Evolutionary conservation across 345 rosid genomes (phyloP), one percentile per base, ranked within the genome.

Genomic region (Corchorus olitorius): DNA sequence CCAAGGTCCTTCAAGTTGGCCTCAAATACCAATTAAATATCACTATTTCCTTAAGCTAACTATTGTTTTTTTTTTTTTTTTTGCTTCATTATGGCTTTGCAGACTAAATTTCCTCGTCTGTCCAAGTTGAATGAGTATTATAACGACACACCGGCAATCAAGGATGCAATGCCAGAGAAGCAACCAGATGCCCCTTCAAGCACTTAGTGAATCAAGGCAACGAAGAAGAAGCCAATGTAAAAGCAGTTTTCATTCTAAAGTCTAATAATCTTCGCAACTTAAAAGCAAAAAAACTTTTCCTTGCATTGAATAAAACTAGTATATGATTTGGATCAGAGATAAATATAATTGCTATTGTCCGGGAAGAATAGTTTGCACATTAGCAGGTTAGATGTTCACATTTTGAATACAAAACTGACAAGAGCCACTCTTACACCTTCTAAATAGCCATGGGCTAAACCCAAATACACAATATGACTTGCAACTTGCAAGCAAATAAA

Each of bases 101-200:
- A 45, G 48, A 45, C 10, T 45, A 7, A 8, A 83, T 91, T 80
- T 81, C 94, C 92, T 19, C 79, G 85, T 72, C 80, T 91, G 53
- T 61, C 74, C 22, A 91, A 84, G 85, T 79, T 87, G 88, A 77
- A 90, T 12, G 84, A 86, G 53, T 86, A 89, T 61, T 93, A 89
- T 75, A 54, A 75, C 5, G 84, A 84, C 67, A 83, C 80, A 10
- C 87, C 90, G 4, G 87, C 82, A 61, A 87, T 78, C 76, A 70
- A 78, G 64, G 60, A 80, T 46, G 76, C 81, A 58, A 20, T 74
- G 15, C 81, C 83, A 19, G 83, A 77, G 61, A 74, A 81, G 20
- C 84, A 81, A 72, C 83, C 87, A 70, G 87, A 80, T 81, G 80
- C 82, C 78, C 86, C 82, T 48, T 13, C 81, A 37, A 33, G 12